A percentile compares a stretch with the other conserved stretches of the same genome.
Conservation (phyloP, 176 grass and related monocot genomes). For the Eleusine indica region DNA sequence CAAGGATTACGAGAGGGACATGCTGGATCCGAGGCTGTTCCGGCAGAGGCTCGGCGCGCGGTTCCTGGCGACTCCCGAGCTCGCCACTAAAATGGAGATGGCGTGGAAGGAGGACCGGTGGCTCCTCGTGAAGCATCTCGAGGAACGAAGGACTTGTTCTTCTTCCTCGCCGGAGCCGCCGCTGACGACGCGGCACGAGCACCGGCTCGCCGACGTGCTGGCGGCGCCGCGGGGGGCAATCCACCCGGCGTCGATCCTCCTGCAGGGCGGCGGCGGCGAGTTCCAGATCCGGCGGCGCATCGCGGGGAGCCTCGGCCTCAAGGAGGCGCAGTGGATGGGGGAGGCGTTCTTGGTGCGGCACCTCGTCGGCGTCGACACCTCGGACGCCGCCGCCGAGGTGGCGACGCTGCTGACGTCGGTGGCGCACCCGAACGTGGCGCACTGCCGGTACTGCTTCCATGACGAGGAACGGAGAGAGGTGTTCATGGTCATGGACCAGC, state of each 20-base stretch:
- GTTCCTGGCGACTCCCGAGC: conserved; percentile 54
- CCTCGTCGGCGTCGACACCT: conserved; percentile 49
- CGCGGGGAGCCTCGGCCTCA: conserved; percentile 28
- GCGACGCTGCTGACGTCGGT: conserved; percentile 62
- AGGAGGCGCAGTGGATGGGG: conserved; percentile 90
- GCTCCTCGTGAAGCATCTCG: conserved; percentile 59
- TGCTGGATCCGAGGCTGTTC: conserved; percentile 65
- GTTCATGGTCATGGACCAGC: conserved; percentile 72
- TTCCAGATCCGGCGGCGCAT: conserved; percentile 71
- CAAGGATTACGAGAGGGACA: conserved; percentile 68
- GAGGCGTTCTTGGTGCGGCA: conserved; percentile 76
- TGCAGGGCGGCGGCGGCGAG: conserved; percentile 39
- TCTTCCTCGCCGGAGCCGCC: conserved; percentile 10
- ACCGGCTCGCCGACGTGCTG: conserved; percentile 71
- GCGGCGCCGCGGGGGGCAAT: conserved; percentile 59
- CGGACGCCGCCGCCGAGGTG: conserved; percentile 42
- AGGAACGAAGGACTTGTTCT: conserved; percentile 38
- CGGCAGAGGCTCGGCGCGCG: conserved; percentile 56
- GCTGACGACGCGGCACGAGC: conserved; percentile 58
- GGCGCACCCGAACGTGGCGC: conserved; percentile 74
- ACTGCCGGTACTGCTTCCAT: conserved; percentile 79
- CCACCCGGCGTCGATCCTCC: conserved; percentile 55
- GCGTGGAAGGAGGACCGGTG: conserved; percentile 88
- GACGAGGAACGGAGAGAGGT: conserved; percentile 85
- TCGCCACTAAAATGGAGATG: conserved; percentile 57